phyloP scores from a whole-genome alignment of 192 early-diverging fungal genomes.

The Rhizophagus prolifer region DNA sequence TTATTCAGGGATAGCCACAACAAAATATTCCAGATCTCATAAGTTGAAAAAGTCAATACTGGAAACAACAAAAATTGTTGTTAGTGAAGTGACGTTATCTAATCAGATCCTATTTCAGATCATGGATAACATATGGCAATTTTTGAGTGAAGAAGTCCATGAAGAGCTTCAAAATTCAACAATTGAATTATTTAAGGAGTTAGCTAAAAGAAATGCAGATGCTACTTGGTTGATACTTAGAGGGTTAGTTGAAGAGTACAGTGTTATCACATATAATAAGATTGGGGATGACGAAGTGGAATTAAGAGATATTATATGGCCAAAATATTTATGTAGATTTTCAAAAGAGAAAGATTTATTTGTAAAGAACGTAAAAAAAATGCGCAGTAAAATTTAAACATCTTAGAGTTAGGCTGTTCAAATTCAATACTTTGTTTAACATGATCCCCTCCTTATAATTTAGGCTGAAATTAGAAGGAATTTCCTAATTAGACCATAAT shows the following conservation, averaged over 20 bases:
- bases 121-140: slow-evolving; percentile 4
- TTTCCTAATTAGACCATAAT: no score
- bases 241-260: slow-evolving; percentile 12
- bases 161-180: slow-evolving; percentile 6
- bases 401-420: no score
- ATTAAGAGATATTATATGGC: slow-evolving; percentile 19
- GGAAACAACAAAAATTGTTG: slow-evolving; percentile 2
- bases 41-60: slow-evolving; percentile 10
- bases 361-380: not conserved
- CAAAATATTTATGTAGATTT: slow-evolving; percentile 17
- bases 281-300: not conserved
- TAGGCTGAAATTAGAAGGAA: no score
- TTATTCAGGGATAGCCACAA: not conserved
- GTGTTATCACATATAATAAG: not conserved
- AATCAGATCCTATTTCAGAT: slow-evolving; percentile 16
- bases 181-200: slow-evolving; percentile 9
- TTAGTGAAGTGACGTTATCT: slow-evolving; percentile 1
- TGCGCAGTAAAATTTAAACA: not conserved
- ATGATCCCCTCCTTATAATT: no score
- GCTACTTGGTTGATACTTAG: slow-evolving; percentile 12
- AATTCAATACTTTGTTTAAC: no score
- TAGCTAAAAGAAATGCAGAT: not conserved
- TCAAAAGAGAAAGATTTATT: slow-evolving; percentile 7
- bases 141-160: slow-evolving; percentile 22
- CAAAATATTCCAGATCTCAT: slow-evolving; percentile 13